These are phyloP conservation scores for Diaporthe ampelina DNA, from an alignment of 2,329 filamentous ascomycete species.

Conservation along the genomic window DNA sequence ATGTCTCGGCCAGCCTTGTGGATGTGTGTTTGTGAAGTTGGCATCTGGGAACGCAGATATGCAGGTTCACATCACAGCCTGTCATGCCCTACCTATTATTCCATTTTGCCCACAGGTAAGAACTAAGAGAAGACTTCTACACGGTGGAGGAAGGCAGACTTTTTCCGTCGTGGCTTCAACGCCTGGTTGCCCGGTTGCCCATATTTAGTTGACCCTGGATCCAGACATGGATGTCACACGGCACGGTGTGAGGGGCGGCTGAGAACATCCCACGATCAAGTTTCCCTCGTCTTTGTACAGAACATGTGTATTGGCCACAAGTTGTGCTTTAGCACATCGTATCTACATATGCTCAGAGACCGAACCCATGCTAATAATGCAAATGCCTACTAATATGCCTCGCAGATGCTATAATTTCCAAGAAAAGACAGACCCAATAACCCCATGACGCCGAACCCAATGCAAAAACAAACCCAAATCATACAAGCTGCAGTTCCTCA, in stretches of 20 bases:
- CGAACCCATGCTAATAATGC: neutral
- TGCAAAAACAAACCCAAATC: neutral
- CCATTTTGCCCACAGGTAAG: too few relatives aligned
- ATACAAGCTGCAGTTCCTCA: neutral
- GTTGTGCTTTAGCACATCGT: neutral
- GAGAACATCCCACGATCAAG: neutral
- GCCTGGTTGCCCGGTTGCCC: neutral
- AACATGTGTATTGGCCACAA: neutral
- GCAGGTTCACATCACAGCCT: too few relatives aligned
- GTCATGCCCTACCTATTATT: too few relatives aligned
- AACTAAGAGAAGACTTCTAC: neutral
- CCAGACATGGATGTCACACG: neutral
- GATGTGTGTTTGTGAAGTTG: neutral
- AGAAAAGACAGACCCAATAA: neutral
- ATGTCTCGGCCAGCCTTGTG: too few relatives aligned
- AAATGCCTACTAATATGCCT: neutral
- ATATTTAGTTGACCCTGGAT: neutral
- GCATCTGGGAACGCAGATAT: neutral
- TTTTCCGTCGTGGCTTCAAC: neutral
- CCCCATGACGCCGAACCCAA: neutral
- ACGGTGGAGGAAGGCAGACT: neutral
- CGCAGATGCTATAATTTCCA: neutral
- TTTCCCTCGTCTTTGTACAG: neutral
- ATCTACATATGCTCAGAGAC: neutral
- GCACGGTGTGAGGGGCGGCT: neutral